Conservation (phyloP, 176 grass and related monocot genomes). For the Hsuehochloa calcarea region DNA sequence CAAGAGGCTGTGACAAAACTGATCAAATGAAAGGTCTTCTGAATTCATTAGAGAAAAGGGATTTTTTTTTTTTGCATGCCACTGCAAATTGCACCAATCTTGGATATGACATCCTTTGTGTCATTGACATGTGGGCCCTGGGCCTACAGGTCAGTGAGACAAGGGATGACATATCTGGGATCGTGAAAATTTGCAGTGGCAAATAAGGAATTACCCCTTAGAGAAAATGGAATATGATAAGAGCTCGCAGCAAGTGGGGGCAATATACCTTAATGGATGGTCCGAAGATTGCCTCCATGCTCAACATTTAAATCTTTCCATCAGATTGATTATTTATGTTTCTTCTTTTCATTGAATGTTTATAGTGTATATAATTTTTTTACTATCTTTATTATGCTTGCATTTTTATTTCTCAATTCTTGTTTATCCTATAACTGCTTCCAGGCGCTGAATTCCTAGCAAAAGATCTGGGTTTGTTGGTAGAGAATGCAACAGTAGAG, state of each 20-base stretch:
- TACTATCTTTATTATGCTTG: background rate
- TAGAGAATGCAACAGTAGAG: slow-evolving; percentile 52
- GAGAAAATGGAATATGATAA: background rate
- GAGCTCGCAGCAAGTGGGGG: background rate
- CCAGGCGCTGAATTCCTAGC: slow-evolving; percentile 54
- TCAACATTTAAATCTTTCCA: background rate
- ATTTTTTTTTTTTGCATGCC: too few species aligned
- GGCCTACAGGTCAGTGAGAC: too few species aligned
- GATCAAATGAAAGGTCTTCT: background rate
- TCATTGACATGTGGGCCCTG: too few species aligned
- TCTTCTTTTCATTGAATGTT: background rate
- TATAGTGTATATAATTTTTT: background rate
- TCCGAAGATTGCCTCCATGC: background rate
- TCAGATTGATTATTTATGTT: background rate
- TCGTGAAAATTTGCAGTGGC: too few species aligned
- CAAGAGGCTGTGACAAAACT: background rate
- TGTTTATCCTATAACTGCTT: slow-evolving; percentile 13
- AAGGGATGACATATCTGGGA: too few species aligned
- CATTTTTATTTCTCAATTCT: background rate
- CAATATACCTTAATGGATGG: slow-evolving; percentile 2
- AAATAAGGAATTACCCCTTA: too few species aligned
- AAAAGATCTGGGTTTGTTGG: slow-evolving; percentile 57
- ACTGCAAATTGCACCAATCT: too few species aligned
- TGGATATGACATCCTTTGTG: too few species aligned
- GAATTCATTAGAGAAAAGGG: too few species aligned